Evolutionary conservation across 2,329 filamentous ascomycete species (phyloP).

Genomic region (Blumeria graminis): DNA sequence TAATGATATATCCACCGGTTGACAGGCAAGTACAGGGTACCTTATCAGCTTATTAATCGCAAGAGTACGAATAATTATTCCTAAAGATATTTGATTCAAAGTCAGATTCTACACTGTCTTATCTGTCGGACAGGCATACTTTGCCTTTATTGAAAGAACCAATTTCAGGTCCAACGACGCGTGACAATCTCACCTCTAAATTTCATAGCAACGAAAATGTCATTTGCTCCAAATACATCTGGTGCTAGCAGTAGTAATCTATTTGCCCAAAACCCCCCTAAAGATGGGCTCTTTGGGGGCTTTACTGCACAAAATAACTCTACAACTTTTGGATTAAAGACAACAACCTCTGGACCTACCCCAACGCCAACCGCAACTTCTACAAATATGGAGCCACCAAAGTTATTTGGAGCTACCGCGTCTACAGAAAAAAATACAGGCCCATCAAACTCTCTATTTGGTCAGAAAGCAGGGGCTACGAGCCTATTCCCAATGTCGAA

Average conservation of each 20-base stretch:
- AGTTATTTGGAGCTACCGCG: constrained; percentile 4
- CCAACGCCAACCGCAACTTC: constrained; percentile 3
- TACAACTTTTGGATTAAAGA: constrained; percentile 5
- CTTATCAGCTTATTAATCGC: no score
- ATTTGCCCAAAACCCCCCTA: constrained; percentile 3
- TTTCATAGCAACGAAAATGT: no score
- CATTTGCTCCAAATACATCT: not conserved
- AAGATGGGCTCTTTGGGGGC: constrained; percentile 14
- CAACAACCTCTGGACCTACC: constrained; percentile 1
- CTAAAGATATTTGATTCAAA: no score
- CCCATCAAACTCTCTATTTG: not conserved
- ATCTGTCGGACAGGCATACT: no score
- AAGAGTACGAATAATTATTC: no score
- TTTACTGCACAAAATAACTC: constrained; percentile 5
- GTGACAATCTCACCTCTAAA: no score
- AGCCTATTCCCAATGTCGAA: not conserved
- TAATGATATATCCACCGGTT: no score
- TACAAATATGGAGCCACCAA: constrained; percentile 6
- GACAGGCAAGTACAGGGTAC: no score
- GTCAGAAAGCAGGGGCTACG: not conserved
- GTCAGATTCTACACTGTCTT: no score
- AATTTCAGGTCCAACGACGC: no score
- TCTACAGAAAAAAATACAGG: not conserved
- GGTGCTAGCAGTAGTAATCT: constrained; percentile 4
- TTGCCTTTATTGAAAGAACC: no score